Evolutionary conservation across 108 stramenopile species (phyloP).

Genomic region (Chaetoceros tenuissimus): DNA sequence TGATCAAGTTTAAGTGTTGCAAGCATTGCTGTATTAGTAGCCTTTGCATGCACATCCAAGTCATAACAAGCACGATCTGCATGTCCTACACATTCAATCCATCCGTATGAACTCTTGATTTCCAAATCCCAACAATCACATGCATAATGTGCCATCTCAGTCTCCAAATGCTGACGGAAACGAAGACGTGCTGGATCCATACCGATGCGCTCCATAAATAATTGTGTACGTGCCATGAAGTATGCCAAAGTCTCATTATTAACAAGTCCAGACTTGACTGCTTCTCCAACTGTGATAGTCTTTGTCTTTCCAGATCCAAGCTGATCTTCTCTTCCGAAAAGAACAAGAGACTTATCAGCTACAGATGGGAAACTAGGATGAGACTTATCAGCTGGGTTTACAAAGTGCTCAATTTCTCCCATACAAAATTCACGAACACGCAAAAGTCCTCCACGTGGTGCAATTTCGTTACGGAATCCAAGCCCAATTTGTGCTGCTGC

Average conservation of each 20-base stretch:
- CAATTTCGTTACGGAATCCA: conserved; percentile 99
- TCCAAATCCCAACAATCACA: conserved; percentile 99
- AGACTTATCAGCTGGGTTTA: conserved; percentile 94
- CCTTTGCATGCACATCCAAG: conserved; percentile 91
- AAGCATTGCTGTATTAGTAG: conserved; percentile 90
- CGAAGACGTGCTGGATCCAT: conserved; percentile 89
- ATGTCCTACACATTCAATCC: conserved; percentile 99
- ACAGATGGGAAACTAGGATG: conserved; percentile 90
- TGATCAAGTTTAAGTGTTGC: conserved; percentile 83
- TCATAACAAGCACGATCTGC: conserved; percentile 99
- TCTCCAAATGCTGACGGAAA: conserved; percentile 98
- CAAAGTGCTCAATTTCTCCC: conserved; percentile 99
- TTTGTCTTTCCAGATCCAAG: conserved; percentile 94
- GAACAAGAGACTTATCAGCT: conserved; percentile 74
- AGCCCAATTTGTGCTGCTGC: conserved; percentile 98
- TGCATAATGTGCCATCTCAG: conserved; percentile 99
- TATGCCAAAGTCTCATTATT: conserved; percentile 99
- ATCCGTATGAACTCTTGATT: conserved; percentile 95
- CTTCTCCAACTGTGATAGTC: conserved; percentile 81
- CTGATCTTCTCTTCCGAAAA: conserved; percentile 94
- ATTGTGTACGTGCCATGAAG: conserved; percentile 98
- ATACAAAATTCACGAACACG: conserved; percentile 99
- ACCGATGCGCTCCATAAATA: conserved; percentile 95
- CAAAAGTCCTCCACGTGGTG: conserved; percentile 94
- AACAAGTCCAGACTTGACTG: conserved; percentile 87